These are phyloP conservation scores for Arthrinium phaeospermum DNA, from an alignment of 2,329 filamentous ascomycete genomes.

Conservation along the genomic window DNA sequence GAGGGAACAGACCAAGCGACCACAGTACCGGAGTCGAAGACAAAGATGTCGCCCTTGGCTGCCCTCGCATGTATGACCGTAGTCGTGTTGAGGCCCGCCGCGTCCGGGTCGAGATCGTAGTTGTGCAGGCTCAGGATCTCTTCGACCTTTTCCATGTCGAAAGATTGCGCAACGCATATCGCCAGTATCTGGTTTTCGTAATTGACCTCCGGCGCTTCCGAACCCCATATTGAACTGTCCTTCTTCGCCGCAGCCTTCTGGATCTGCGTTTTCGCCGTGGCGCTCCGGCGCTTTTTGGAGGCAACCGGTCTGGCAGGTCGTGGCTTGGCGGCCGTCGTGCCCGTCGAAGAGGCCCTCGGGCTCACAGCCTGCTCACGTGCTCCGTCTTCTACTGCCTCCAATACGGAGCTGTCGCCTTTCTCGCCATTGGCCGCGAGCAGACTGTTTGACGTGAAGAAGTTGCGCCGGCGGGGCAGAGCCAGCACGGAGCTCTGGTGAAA, in stretches of 20 bases:
- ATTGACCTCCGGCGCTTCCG: conserved; percentile 37
- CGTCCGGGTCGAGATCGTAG: conserved; percentile 67
- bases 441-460: conserved; percentile 71
- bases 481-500: conserved; percentile 54
- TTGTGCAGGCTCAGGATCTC: conserved; percentile 63
- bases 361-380: conserved; percentile 18
- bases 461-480: conserved; percentile 58
- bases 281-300: conserved; percentile 78
- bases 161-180: conserved; percentile 67
- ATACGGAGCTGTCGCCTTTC: conserved; percentile 28
- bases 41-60: conserved; percentile 83
- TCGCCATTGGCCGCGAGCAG: conserved; percentile 52
- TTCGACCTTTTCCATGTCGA: conserved; percentile 66
- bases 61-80: conserved; percentile 69
- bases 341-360: conserved; percentile 3
- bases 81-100: conserved; percentile 63
- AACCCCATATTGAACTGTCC: conserved; percentile 29
- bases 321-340: conserved; percentile 43
- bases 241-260: conserved; percentile 41
- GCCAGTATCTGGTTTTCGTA: conserved; percentile 56
- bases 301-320: conserved; percentile 52
- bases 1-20: conserved; percentile 90
- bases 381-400: conserved; percentile 26
- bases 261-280: conserved; percentile 73
- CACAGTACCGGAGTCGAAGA: conserved; percentile 93